These are phyloP conservation scores for Fraxinus cuspidata DNA, from an alignment of 257 asterid species.

Conservation along the genomic window DNA sequence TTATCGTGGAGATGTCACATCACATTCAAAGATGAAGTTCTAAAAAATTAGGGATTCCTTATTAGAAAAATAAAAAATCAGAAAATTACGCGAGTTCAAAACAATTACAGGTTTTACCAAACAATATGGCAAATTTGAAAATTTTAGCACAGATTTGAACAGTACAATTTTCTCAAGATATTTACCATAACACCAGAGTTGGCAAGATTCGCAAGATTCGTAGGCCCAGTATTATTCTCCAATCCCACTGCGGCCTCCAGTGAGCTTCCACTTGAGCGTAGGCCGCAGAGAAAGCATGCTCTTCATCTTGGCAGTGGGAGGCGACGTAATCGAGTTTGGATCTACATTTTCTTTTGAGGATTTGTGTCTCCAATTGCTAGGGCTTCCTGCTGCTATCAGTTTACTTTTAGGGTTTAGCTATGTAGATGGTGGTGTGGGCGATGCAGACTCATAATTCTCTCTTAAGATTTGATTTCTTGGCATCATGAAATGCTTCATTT, in stretches of 20 bases:
- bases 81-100: not conserved
- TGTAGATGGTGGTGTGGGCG: conserved; percentile 4
- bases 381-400: conserved; percentile 43
- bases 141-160: not conserved
- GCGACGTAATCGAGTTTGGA: conserved; percentile 33
- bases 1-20: not conserved
- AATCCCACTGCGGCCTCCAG: conserved; percentile 48
- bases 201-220: conserved; percentile 33
- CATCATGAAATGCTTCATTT: conserved; percentile 59
- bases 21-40: not conserved
- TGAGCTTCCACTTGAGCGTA: conserved; percentile 85
- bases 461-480: conserved; percentile 56
- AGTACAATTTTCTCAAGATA: not conserved
- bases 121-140: too few relatives aligned
- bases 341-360: conserved; percentile 75
- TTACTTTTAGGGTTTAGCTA: conserved; percentile 69
- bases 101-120: not conserved
- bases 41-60: not conserved
- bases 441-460: conserved; percentile 43
- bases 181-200: conserved; percentile 84
- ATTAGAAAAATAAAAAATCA: not conserved
- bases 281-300: conserved; percentile 93
- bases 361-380: conserved; percentile 58
- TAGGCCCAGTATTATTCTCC: conserved; percentile 38
- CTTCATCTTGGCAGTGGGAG: conserved; percentile 54